Evolutionary conservation across 2,329 filamentous ascomycete species (phyloP).

Genomic region (Xylaria sp.): DNA sequence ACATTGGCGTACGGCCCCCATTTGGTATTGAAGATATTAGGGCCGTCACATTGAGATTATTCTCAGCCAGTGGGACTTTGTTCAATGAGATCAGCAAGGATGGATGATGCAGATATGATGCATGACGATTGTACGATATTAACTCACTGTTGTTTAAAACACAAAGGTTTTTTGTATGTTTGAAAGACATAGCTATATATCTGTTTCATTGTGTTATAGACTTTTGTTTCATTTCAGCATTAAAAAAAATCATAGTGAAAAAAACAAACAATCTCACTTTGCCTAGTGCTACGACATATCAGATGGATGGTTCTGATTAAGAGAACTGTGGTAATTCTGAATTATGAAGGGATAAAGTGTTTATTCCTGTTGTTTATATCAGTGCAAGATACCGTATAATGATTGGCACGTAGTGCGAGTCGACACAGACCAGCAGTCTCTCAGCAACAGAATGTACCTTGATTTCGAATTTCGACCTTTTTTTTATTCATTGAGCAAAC

Average conservation of each 20-base stretch:
- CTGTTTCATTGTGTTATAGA: constrained; percentile 11
- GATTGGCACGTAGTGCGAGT: not conserved
- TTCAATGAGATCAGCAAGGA: not conserved
- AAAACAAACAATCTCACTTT: not conserved
- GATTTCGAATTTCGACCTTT: not conserved
- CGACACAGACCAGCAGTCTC: not conserved
- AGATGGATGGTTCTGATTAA: not conserved
- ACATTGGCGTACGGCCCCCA: constrained; percentile 73
- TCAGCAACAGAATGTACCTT: not conserved
- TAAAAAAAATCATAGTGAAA: not conserved
- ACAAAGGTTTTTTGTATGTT: not conserved
- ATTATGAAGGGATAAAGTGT: not conserved
- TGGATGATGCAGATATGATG: not conserved
- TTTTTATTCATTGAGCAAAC: not conserved
- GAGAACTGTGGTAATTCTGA: not conserved
- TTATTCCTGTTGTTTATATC: constrained; percentile 15
- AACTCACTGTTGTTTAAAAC: not conserved
- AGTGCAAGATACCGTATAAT: not conserved
- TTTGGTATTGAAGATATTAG: constrained; percentile 57
- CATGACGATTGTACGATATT: constrained; percentile 19
- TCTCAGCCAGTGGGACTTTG: not conserved
- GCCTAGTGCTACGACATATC: not conserved
- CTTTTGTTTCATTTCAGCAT: not conserved
- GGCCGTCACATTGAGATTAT: not conserved
- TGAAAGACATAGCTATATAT: constrained; percentile 9